These are phyloP conservation scores for Bjerkandera adusta DNA, from an alignment of 1,284 basidiomycete species.

Conservation along the genomic window DNA sequence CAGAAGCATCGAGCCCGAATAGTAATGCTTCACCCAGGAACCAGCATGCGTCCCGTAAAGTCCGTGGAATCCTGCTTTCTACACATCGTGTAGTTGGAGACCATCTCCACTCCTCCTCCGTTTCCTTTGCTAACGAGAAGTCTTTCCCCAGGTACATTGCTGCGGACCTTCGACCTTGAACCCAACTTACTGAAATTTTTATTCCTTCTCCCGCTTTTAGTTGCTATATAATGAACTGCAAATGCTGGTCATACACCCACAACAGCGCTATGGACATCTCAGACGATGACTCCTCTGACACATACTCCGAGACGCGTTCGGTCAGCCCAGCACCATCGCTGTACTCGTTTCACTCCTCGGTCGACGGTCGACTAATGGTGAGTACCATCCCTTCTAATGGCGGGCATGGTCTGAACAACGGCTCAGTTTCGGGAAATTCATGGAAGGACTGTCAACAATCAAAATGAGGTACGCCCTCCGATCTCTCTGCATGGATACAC, in stretches of 20 bases:
- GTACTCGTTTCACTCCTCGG: slow-evolving; percentile 33
- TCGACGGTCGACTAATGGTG: slow-evolving; percentile 31
- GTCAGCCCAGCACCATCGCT: slow-evolving; percentile 32
- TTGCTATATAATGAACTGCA: neutral
- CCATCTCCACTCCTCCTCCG: slow-evolving; percentile 3
- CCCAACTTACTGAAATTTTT: neutral
- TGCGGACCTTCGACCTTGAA: slow-evolving; percentile 2
- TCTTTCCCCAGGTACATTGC: slow-evolving; percentile 1
- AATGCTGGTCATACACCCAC: neutral
- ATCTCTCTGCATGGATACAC: no score
- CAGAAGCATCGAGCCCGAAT: slow-evolving; percentile 1
- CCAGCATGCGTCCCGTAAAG: slow-evolving; percentile 10
- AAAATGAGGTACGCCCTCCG: slow-evolving; percentile 29
- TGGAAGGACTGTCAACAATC: slow-evolving; percentile 31
- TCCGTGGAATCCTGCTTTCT: slow-evolving; percentile 11
- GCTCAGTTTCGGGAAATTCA: slow-evolving; percentile 30
- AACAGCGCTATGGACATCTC: slow-evolving; percentile 9
- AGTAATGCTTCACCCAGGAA: slow-evolving; percentile 10
- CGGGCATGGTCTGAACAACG: neutral
- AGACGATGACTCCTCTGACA: slow-evolving; percentile 17
- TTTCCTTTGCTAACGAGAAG: neutral
- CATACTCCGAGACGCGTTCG: slow-evolving; percentile 15
- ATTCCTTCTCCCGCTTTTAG: neutral
- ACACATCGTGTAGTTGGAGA: neutral
- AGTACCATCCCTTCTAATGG: slow-evolving; percentile 3